Percentiles rank a stretch among this genome's conserved stretches.
Evolutionary conservation across 1,284 basidiomycete genomes (phyloP).

Genomic region (Marasmius fiardii): DNA sequence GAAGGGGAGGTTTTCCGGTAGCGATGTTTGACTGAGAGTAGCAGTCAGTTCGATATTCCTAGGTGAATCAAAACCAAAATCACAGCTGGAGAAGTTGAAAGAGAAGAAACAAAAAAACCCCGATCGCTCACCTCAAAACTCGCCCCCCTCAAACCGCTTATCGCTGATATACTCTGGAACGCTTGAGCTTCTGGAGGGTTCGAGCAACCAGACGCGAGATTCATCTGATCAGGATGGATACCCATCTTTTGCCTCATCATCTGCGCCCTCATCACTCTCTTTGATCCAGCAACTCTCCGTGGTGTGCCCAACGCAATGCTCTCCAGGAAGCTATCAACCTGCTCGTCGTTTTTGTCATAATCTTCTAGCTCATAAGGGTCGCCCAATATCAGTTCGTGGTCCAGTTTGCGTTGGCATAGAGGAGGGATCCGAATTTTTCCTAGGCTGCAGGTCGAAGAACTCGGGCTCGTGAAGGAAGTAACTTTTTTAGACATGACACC

Average conservation of each 20-base stretch:
- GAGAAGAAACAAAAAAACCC: neutral
- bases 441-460: neutral
- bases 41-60: neutral
- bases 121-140: neutral
- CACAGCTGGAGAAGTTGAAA: no score
- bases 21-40: neutral
- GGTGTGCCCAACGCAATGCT: neutral
- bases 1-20: neutral
- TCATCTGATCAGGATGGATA: no score
- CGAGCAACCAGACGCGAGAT: no score
- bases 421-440: neutral
- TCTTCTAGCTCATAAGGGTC: neutral
- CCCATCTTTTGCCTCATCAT: neutral
- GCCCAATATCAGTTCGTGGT: neutral
- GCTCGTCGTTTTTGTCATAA: neutral
- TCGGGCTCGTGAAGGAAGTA: neutral
- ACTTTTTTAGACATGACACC: neutral
- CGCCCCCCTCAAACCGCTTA: neutral
- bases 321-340: neutral
- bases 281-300: neutral
- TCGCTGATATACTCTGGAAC: neutral
- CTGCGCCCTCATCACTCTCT: neutral
- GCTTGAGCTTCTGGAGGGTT: neutral
- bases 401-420: neutral
- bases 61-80: neutral